Conservation (phyloP, 1,284 basidiomycete genomes). For the Ganoderma lingzhi region DNA sequence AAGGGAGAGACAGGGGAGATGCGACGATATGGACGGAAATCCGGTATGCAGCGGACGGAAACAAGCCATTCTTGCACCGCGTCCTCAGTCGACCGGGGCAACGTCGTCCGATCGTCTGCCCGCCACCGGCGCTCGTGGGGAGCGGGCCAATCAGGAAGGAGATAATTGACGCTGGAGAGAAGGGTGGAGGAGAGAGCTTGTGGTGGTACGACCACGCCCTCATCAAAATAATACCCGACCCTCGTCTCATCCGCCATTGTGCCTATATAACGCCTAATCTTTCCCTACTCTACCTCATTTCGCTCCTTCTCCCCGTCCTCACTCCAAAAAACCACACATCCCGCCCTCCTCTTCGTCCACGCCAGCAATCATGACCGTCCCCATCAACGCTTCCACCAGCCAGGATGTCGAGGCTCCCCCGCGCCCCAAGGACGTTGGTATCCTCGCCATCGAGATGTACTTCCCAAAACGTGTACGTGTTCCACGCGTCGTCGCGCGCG, state of each 20-base stretch:
- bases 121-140: neutral
- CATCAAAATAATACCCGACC: slow-evolving; percentile 33
- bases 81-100: neutral
- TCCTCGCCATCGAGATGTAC: slow-evolving; percentile 93
- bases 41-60: slow-evolving; percentile 3
- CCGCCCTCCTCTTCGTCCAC: slow-evolving; percentile 16
- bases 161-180: neutral
- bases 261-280: slow-evolving; percentile 31
- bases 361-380: slow-evolving; percentile 41
- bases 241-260: slow-evolving; percentile 35
- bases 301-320: slow-evolving; percentile 19
- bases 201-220: slow-evolving; percentile 1
- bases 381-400: slow-evolving; percentile 39
- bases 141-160: neutral
- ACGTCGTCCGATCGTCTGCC: neutral
- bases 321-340: slow-evolving; percentile 23
- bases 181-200: neutral
- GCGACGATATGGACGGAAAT: slow-evolving; percentile 7
- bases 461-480: slow-evolving; percentile 86
- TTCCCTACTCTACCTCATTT: slow-evolving; percentile 10
- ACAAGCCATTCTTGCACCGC: neutral
- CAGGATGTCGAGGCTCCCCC: slow-evolving; percentile 40
- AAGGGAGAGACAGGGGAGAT: slow-evolving; percentile 2
- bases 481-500: slow-evolving; percentile 33
- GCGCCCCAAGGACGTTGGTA: slow-evolving; percentile 91